Base-by-base conservation (phyloP, 192 early-diverging fungal genomes). In the Anaeromyces robustus region DNA sequence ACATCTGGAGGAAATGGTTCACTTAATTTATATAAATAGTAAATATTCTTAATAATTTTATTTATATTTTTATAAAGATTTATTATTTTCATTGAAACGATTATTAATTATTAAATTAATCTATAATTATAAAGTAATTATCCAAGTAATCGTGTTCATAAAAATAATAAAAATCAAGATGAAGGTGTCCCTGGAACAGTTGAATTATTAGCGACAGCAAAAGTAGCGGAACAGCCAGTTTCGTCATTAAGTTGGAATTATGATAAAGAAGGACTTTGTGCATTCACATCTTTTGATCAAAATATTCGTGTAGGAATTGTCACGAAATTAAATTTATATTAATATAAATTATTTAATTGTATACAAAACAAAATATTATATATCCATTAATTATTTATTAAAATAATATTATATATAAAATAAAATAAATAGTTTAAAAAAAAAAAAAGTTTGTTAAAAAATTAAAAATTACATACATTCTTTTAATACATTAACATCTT, bases 211-310 rank as follows among this genome's bases (percentile, higher is more conserved):
- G 85, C 88, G 29, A 77, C 80, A 29, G 83, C 84, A 19, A 83
- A 80, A 28, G 83, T 90, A 1, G 89, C 93, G 13, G 90, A 91
- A 80, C 93, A 94, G 79, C 93, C 93, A 31, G 85, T 94, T 29
- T 85, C 89, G 7, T 83, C 90, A 1, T 88, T 94, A 77, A 90
- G 92, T 77, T 94, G 93, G 93, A 87, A 87, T 22, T 79, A 84
- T 9, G 89, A 92, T 81, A 92, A 91, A 83, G 85, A 85, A 41
- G 93, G 93, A 2, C 81, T 94, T 6, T 93, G 86, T 84, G 90
- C 83, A 13, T 92, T 88, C 81, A 83, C 87, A 30, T 85, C 89
- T 12, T 94, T 94, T 87, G 93, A 94, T 81, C 90, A 92, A 81
- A 82, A 85, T 6, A 81, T 94, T 26, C 83, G 90, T 37, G 86